Conservation (phyloP, 2,329 filamentous ascomycete species). For the Hymenoscyphus infarciens region DNA sequence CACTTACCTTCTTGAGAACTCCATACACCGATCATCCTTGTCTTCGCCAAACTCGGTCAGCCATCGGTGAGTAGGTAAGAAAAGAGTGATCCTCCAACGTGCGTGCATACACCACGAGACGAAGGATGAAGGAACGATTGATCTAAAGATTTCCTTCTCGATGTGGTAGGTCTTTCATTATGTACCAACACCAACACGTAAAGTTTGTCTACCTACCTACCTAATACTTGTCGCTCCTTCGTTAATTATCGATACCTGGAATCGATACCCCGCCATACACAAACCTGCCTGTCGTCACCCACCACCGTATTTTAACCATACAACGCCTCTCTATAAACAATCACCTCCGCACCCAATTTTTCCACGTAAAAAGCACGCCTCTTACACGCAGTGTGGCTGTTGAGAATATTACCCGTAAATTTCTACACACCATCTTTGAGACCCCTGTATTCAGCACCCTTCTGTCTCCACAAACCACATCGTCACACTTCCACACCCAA, state of each 20-base stretch:
- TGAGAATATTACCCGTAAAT: background rate
- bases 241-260: background rate
- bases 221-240: background rate
- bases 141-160: background rate
- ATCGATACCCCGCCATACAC: background rate
- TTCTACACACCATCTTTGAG: background rate
- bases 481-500: background rate
- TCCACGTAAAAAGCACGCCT: slow-evolving; percentile 1
- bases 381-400: background rate
- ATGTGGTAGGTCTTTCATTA: background rate
- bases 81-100: slow-evolving; percentile 1
- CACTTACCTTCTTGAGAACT: background rate
- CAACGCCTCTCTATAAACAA: background rate
- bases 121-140: background rate
- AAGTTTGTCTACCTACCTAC: too few relatives aligned
- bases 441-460: background rate
- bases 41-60: background rate
- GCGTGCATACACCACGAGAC: background rate
- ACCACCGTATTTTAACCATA: background rate
- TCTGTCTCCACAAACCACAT: background rate
- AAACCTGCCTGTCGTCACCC: background rate
- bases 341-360: slow-evolving; percentile 1
- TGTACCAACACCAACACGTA: too few relatives aligned
- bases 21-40: background rate
- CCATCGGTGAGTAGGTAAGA: background rate